Evolutionary conservation across 768 basidiomycete genomes (phyloP).

Genomic region (Psilocybe cyanescens): DNA sequence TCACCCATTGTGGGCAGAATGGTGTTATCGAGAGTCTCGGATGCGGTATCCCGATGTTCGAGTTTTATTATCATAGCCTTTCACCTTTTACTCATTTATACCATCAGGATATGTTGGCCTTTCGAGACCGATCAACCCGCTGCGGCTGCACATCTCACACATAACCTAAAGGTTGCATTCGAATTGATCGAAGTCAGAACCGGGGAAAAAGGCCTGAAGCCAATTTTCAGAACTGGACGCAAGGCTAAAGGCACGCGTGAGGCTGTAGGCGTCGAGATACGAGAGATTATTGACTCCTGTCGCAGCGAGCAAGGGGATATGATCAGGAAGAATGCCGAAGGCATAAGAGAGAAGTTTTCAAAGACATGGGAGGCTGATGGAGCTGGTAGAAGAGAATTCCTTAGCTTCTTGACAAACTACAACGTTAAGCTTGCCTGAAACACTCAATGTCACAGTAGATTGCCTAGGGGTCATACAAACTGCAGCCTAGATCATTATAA

Average conservation of each 20-base stretch:
- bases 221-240: constrained; percentile 2
- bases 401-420: no score
- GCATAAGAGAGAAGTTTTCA: no score
- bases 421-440: no score
- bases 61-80: neutral
- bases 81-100: no score
- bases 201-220: constrained; percentile 9
- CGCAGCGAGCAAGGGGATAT: no score
- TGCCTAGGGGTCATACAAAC: no score
- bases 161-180: constrained; percentile 14
- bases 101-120: constrained; percentile 13
- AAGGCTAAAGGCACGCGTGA: constrained; percentile 10
- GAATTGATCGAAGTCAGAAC: constrained; percentile 16
- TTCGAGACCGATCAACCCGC: constrained; percentile 13
- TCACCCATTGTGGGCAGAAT: constrained; percentile 15
- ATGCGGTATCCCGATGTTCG: constrained; percentile 14
- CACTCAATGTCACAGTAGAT: no score
- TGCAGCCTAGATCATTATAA: no score
- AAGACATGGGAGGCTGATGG: no score
- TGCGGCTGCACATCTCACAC: constrained; percentile 7
- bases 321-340: no score
- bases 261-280: constrained; percentile 13
- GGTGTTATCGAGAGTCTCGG: constrained; percentile 13
- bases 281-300: neutral
- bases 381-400: no score